Evolutionary conservation across 495 filamentous ascomycete genomes (phyloP).

Genomic region (Penicillium verhagenii): DNA sequence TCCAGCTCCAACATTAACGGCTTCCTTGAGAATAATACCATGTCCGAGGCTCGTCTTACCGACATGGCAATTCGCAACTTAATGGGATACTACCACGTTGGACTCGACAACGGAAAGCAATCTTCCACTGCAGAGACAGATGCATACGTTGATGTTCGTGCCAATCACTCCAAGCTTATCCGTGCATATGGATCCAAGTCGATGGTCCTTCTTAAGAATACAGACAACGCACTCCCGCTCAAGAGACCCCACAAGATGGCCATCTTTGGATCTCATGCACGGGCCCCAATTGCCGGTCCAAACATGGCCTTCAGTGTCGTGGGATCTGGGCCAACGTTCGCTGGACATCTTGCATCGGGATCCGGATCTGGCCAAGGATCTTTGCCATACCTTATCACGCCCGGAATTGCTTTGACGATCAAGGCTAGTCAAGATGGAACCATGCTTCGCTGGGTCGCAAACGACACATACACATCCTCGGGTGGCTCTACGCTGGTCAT

Average conservation of each 20-base stretch:
- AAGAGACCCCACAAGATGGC: slow-evolving; percentile 51
- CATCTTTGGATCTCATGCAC: slow-evolving; percentile 64
- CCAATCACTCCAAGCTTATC: slow-evolving; percentile 50
- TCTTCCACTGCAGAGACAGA: slow-evolving; percentile 54
- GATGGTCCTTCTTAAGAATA: slow-evolving; percentile 61
- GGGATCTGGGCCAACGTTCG: slow-evolving; percentile 43
- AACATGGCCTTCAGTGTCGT: slow-evolving; percentile 45
- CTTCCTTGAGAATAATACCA: slow-evolving; percentile 45
- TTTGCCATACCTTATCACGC: slow-evolving; percentile 52
- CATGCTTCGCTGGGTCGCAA: slow-evolving; percentile 36
- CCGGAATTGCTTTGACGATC: slow-evolving; percentile 55
- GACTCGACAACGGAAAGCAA: slow-evolving; percentile 56
- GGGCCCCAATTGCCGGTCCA: slow-evolving; percentile 58
- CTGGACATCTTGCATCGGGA: slow-evolving; percentile 19
- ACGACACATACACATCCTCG: slow-evolving; percentile 27
- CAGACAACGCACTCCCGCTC: slow-evolving; percentile 51
- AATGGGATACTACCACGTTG: slow-evolving; percentile 50
- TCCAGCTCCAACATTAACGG: slow-evolving; percentile 15
- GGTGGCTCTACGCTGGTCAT: not conserved
- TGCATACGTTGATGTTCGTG: slow-evolving; percentile 61
- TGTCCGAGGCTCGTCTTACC: slow-evolving; percentile 45
- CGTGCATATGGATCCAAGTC: slow-evolving; percentile 54
- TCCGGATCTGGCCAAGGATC: slow-evolving; percentile 29
- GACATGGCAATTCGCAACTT: slow-evolving; percentile 57
- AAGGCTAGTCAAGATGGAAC: slow-evolving; percentile 55